phyloP scores from a whole-genome alignment of 108 stramenopile species.

The Fragilaria crotonensis region DNA sequence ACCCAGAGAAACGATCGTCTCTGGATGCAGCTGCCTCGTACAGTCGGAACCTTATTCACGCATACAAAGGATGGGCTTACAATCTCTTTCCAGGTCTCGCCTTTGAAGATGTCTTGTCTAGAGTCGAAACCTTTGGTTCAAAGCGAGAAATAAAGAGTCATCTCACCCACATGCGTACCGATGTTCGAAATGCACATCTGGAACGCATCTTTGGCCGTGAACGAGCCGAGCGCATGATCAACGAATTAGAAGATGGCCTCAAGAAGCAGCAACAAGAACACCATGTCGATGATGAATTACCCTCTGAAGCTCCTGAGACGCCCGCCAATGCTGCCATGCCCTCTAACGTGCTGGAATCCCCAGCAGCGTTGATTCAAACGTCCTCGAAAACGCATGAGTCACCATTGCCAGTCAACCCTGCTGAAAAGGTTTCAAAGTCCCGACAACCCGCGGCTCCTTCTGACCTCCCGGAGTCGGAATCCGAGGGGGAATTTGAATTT shows the following conservation, averaged over 20 bases:
- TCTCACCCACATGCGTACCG: constrained; percentile 50
- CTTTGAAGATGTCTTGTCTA: constrained; percentile 46
- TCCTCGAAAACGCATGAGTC: too few species aligned
- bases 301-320: too few species aligned
- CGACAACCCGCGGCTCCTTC: too few species aligned
- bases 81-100: constrained; percentile 47
- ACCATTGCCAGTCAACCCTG: too few species aligned
- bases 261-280: constrained; percentile 8
- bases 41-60: constrained; percentile 29
- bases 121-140: constrained; percentile 41
- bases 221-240: constrained; percentile 35
- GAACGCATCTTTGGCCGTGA: constrained; percentile 49
- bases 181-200: constrained; percentile 50
- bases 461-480: too few species aligned
- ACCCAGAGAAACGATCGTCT: constrained; percentile 13
- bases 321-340: too few species aligned
- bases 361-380: too few species aligned
- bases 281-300: too few species aligned
- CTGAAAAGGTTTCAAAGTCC: too few species aligned
- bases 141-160: constrained; percentile 48
- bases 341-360: too few species aligned
- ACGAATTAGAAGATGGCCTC: constrained; percentile 52
- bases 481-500: too few species aligned
- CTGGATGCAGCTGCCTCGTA: constrained; percentile 31
- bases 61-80: constrained; percentile 45